These are phyloP conservation scores for Coix lacrymajobi DNA, from an alignment of 176 grass and related monocot species.

Conservation along the genomic window DNA sequence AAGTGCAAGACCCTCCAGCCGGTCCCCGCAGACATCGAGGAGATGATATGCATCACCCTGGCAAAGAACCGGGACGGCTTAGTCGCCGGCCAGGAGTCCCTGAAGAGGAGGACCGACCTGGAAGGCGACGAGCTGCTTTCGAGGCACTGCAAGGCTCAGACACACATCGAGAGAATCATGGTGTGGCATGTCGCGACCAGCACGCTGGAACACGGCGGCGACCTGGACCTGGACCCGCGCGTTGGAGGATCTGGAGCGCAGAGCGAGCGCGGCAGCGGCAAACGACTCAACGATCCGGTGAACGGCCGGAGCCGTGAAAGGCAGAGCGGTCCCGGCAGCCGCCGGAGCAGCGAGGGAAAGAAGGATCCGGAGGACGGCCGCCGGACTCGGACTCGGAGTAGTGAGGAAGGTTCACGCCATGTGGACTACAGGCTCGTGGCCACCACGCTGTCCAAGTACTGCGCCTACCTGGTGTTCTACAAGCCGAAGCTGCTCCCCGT, in stretches of 20 bases:
- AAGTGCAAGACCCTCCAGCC: background rate
- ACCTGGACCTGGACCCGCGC: background rate
- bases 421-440: background rate
- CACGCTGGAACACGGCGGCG: background rate
- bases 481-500: constrained; percentile 27
- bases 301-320: background rate
- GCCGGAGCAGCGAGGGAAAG: background rate
- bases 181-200: constrained; percentile 45
- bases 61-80: accelerated
- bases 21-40: background rate
- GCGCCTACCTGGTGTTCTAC: constrained; percentile 43
- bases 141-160: accelerated
- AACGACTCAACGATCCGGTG: background rate
- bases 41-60: background rate
- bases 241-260: background rate
- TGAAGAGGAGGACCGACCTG: background rate
- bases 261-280: background rate
- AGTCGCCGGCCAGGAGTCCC: accelerated
- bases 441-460: constrained; percentile 28
- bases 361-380: background rate
- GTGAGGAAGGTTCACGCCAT: background rate
- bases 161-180: constrained; percentile 27
- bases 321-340: too few relatives aligned
- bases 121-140: background rate
- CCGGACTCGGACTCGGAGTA: too few relatives aligned